Evolutionary conservation across 2,329 filamentous ascomycete species (phyloP).

Genomic region (Orbilia ellipsospora): DNA sequence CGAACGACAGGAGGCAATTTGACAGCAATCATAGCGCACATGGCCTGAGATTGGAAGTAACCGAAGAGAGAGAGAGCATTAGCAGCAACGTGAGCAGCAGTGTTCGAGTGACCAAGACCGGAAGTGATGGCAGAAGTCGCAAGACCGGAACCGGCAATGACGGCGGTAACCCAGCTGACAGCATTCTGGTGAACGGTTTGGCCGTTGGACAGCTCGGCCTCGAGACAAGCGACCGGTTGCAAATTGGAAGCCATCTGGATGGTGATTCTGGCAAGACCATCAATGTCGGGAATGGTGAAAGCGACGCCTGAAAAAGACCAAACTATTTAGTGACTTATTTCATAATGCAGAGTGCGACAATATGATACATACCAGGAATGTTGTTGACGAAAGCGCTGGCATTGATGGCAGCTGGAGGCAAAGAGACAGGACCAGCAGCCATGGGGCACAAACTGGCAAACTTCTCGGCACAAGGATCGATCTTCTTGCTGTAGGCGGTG

Average conservation of each 20-base stretch:
- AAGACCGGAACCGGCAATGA: constrained; percentile 85
- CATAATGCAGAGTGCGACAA: background rate
- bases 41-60: constrained; percentile 94
- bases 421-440: constrained; percentile 82
- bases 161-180: constrained; percentile 88
- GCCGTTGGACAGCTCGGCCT: constrained; percentile 87
- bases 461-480: constrained; percentile 78
- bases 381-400: constrained; percentile 69
- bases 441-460: constrained; percentile 88
- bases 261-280: constrained; percentile 82
- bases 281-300: constrained; percentile 89
- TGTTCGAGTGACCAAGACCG: constrained; percentile 90
- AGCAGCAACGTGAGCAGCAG: constrained; percentile 90
- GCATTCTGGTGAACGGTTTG: constrained; percentile 90
- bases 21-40: constrained; percentile 85
- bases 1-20: constrained; percentile 86
- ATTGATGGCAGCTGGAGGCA: constrained; percentile 77
- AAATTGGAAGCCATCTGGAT: constrained; percentile 76
- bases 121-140: constrained; percentile 88
- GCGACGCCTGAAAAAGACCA: constrained; percentile 71
- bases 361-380: constrained; percentile 72
- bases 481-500: constrained; percentile 72
- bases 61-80: constrained; percentile 93
- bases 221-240: constrained; percentile 78
- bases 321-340: background rate